Conservation (phyloP, 2,329 filamentous ascomycete species). For the Calonectria pseudoreteaudii region DNA sequence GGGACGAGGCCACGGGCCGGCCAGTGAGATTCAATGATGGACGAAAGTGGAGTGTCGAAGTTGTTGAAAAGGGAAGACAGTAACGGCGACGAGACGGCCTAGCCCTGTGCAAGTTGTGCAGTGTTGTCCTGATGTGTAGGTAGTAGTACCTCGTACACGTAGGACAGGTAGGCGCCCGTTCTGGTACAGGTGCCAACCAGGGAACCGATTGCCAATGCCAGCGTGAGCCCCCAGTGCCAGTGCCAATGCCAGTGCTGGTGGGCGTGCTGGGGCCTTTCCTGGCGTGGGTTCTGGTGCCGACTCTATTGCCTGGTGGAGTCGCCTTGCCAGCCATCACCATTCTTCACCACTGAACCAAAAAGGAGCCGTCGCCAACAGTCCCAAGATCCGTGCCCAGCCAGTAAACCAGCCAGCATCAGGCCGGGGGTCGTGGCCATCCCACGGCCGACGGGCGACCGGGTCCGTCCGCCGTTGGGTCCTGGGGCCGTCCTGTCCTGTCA, state of each 20-base stretch:
- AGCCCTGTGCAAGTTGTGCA: slow-evolving; percentile 4
- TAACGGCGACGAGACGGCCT: slow-evolving; percentile 1
- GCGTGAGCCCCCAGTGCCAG: background rate
- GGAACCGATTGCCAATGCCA: background rate
- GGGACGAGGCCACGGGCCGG: slow-evolving; percentile 4
- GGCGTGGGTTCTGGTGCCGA: slow-evolving; percentile 1
- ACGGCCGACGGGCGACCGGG: slow-evolving; percentile 11
- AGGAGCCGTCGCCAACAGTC: slow-evolving; percentile 11
- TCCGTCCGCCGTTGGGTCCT: background rate
- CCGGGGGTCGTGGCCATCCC: slow-evolving; percentile 3
- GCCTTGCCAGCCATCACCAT: background rate
- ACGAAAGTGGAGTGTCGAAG: slow-evolving; percentile 9
- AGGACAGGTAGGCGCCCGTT: background rate
- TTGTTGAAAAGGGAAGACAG: slow-evolving; percentile 7
- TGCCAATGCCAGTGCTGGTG: background rate
- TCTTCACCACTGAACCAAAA: slow-evolving; percentile 4
- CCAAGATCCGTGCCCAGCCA: slow-evolving; percentile 9
- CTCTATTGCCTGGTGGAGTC: slow-evolving; percentile 1
- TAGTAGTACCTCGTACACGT: slow-evolving; percentile 10
- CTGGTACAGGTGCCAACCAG: background rate
- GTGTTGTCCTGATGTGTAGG: background rate
- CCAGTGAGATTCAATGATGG: slow-evolving; percentile 15
- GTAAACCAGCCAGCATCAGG: background rate
- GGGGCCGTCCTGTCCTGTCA: background rate
- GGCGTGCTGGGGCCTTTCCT: background rate